Evolutionary conservation across 31 red algal genomes (phyloP).

Genomic region (Endocladia muricata): DNA sequence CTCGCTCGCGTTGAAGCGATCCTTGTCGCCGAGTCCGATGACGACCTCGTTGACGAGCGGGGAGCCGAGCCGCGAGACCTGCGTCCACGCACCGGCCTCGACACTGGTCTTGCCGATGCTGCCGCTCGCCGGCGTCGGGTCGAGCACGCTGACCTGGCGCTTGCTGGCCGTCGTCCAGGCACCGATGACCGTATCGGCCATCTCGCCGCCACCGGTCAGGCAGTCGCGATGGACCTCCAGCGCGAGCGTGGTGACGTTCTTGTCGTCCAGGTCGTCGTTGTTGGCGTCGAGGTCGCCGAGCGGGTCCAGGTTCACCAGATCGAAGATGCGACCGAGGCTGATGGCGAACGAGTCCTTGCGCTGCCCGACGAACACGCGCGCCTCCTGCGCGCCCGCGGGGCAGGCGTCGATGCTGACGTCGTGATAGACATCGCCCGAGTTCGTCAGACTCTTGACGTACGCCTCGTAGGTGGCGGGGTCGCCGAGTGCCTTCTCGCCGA

Average conservation of each 20-base stretch:
- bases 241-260: background rate
- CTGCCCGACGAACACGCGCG: background rate
- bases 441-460: background rate
- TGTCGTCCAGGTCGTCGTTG: background rate
- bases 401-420: background rate
- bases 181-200: background rate
- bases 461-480: background rate
- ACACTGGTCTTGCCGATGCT: too few relatives aligned
- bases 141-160: background rate
- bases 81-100: too few relatives aligned
- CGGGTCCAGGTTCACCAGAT: background rate
- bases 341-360: conserved; percentile 3
- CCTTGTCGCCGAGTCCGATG: background rate
- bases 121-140: background rate
- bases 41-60: too few relatives aligned
- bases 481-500: conserved; percentile 3
- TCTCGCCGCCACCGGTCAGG: conserved; percentile 2
- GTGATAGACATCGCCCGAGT: background rate
- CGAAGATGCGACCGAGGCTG: background rate
- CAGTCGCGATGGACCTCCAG: background rate
- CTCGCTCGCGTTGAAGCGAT: background rate
- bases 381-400: background rate
- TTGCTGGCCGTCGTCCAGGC: background rate
- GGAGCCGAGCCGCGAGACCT: too few relatives aligned
- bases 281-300: background rate